A percentile compares a stretch with the other conserved stretches of the same genome.
phyloP scores from a whole-genome alignment of 345 rosid genomes.

The Bruguiera parviflora region DNA sequence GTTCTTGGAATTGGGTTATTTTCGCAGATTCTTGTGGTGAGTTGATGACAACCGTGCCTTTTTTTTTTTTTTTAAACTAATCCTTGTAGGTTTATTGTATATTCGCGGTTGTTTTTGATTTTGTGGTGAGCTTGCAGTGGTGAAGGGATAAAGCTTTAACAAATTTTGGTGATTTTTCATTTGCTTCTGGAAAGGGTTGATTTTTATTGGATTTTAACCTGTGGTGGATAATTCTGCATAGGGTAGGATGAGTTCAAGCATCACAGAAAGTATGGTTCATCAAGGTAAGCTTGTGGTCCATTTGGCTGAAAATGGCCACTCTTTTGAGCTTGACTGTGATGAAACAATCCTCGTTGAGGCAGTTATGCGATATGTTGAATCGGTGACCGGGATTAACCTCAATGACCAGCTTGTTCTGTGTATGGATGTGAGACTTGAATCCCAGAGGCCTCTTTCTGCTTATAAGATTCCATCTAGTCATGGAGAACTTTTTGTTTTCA shows the following conservation, averaged over 20 bases:
- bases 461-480: conserved; percentile 71
- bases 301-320: conserved; percentile 84
- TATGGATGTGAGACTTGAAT: conserved; percentile 75
- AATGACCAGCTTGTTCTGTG: conserved; percentile 87
- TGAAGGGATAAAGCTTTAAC: conserved; percentile 19
- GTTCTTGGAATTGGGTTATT: not conserved
- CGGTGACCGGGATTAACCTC: conserved; percentile 50
- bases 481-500: conserved; percentile 72
- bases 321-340: conserved; percentile 64
- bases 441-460: conserved; percentile 64
- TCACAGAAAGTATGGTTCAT: conserved; percentile 43
- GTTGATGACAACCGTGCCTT: not conserved
- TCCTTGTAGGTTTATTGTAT: not conserved
- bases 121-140: conserved; percentile 23
- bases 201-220: conserved; percentile 14
- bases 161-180: not conserved
- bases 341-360: conserved; percentile 66
- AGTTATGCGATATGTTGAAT: conserved; percentile 65
- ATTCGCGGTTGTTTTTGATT: conserved; percentile 13
- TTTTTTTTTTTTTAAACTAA: too few relatives aligned
- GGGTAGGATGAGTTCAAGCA: conserved; percentile 68
- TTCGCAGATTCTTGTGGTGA: conserved; percentile 16
- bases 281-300: conserved; percentile 75
- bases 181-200: conserved; percentile 8
- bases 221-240: conserved; percentile 27